Percentiles rank a stretch among this genome's conserved stretches.
phyloP scores from a whole-genome alignment of 345 rosid species.

The Populus ilicifolia region DNA sequence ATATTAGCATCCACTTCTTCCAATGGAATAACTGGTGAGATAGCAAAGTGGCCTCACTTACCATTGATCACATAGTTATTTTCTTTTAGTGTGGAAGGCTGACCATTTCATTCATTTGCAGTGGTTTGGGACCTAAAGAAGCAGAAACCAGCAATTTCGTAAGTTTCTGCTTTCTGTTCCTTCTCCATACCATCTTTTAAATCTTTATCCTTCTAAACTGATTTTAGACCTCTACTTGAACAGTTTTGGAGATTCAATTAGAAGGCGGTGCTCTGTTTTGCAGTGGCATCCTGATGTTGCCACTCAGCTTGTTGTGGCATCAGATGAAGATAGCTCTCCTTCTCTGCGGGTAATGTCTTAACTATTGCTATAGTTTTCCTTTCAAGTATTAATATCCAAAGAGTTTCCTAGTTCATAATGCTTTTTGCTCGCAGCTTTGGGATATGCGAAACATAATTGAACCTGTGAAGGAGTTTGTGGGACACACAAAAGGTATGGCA shows the following conservation, averaged over 20 bases:
- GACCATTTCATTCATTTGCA: slow-evolving; percentile 28
- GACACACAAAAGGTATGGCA: slow-evolving; percentile 85
- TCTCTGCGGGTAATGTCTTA: slow-evolving; percentile 58
- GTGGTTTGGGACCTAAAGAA: slow-evolving; percentile 97
- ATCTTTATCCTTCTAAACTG: slow-evolving; percentile 5
- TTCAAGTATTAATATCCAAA: neutral
- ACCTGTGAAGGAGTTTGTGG: slow-evolving; percentile 83
- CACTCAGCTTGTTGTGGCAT: slow-evolving; percentile 96
- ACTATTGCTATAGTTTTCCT: neutral
- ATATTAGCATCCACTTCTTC: slow-evolving; percentile 92
- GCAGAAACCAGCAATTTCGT: slow-evolving; percentile 94
- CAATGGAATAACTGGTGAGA: slow-evolving; percentile 93
- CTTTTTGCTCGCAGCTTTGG: slow-evolving; percentile 77
- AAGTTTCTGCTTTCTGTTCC: slow-evolving; percentile 25
- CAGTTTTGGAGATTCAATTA: slow-evolving; percentile 88
- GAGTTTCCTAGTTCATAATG: neutral
- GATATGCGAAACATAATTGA: slow-evolving; percentile 91
- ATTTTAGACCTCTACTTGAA: slow-evolving; percentile 23
- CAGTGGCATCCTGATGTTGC: slow-evolving; percentile 99
- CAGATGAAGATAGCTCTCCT: slow-evolving; percentile 91
- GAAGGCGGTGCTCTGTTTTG: slow-evolving; percentile 93
- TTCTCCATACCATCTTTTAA: neutral
- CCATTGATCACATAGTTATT: neutral
- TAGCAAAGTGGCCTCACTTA: neutral
- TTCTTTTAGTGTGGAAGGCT: slow-evolving; percentile 4